Conservation (phyloP, 225 moss, liverwort and hornwort genomes). For the Sphagnum contortum region DNA sequence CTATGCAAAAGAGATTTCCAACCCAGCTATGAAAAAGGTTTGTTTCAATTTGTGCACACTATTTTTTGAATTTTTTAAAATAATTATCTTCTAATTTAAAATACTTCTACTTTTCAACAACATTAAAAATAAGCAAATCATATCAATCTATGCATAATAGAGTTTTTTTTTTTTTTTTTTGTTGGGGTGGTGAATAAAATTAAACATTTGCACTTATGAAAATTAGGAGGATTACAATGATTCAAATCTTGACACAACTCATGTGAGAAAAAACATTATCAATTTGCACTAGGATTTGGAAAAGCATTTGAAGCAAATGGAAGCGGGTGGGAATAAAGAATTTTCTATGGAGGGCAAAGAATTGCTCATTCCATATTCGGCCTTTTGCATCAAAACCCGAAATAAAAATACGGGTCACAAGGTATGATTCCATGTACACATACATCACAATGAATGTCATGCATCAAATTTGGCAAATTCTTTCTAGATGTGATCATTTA, state of each 20-base stretch:
- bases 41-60: not conserved
- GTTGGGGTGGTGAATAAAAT: not conserved
- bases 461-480: no score
- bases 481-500: no score
- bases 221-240: no score
- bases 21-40: slow-evolving; percentile 49
- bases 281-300: slow-evolving; percentile 6
- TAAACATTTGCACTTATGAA: not conserved
- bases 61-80: slow-evolving; percentile 1
- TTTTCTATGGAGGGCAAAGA: slow-evolving; percentile 31
- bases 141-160: not conserved
- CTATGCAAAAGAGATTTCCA: slow-evolving; percentile 54
- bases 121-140: not conserved
- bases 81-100: not conserved
- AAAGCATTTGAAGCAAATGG: slow-evolving; percentile 11
- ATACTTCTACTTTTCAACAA: not conserved
- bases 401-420: slow-evolving; percentile 32
- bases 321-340: not conserved
- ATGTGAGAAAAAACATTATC: no score
- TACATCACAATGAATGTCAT: no score
- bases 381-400: slow-evolving; percentile 57
- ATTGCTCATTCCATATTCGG: slow-evolving; percentile 39
- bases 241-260: no score
- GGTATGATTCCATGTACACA: slow-evolving; percentile 7
- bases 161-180: not conserved